These are phyloP conservation scores for Phragmites australis DNA, from an alignment of 176 grass and related monocot genomes.

Conservation along the genomic window DNA sequence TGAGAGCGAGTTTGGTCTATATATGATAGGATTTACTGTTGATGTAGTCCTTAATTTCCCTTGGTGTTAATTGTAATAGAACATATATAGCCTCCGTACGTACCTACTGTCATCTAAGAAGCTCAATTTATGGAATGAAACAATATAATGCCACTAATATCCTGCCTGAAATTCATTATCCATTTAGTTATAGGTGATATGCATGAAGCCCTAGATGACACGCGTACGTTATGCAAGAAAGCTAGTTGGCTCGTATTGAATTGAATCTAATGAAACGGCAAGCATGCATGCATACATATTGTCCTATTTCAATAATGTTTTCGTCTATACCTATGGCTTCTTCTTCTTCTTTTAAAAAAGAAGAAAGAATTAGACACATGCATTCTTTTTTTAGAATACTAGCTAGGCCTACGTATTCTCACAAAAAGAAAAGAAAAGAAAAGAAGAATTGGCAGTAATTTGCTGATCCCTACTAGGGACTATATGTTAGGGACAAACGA, in stretches of 20 bases:
- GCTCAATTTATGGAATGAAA: not conserved
- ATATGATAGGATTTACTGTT: not conserved
- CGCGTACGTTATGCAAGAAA: no score
- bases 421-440: not conserved
- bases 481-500: not conserved
- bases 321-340: not conserved
- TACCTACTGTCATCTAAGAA: not conserved
- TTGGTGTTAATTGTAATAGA: not conserved
- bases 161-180: not conserved
- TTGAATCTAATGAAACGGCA: not conserved
- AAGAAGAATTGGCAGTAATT: slow-evolving; percentile 2
- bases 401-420: not conserved
- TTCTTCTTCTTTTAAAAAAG: not conserved
- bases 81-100: not conserved
- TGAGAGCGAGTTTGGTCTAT: not conserved
- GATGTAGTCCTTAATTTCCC: not conserved
- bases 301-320: not conserved
- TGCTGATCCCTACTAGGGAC: not conserved
- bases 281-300: not conserved
- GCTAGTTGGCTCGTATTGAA: not conserved
- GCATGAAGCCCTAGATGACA: not conserved
- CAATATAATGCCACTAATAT: slow-evolving; percentile 5
- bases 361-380: not conserved
- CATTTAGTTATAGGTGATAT: not conserved
- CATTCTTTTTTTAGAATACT: not conserved